Percentiles rank a stretch among this genome's conserved stretches.
Conservation (phyloP, 805 yeast genomes). For the Metschnikowia similis region DNA sequence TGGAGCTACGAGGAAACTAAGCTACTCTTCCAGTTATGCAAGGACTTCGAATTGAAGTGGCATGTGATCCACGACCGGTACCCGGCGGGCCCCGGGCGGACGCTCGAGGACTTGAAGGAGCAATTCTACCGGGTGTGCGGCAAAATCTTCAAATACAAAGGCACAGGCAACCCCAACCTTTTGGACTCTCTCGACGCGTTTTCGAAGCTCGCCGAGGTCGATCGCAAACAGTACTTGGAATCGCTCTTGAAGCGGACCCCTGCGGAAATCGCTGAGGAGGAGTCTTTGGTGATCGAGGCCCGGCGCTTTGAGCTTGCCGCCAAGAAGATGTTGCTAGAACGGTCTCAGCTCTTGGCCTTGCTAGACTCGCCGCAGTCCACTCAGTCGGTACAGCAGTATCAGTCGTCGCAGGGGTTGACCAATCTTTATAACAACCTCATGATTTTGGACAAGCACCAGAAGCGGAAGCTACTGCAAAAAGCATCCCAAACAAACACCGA, state of each 20-base stretch:
- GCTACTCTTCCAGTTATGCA: constrained; percentile 70
- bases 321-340: constrained; percentile 77
- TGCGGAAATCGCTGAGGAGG: constrained; percentile 97
- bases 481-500: constrained; percentile 21
- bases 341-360: constrained; percentile 71
- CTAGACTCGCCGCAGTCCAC: constrained; percentile 84
- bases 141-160: constrained; percentile 38
- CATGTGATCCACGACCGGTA: constrained; percentile 62
- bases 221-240: constrained; percentile 76
- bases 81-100: constrained; percentile 32
- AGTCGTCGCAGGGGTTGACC: constrained; percentile 84
- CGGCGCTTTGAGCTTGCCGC: constrained; percentile 89
- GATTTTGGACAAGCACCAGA: constrained; percentile 58
- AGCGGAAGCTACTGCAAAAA: constrained; percentile 48
- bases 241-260: constrained; percentile 80
- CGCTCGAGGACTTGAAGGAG: constrained; percentile 77
- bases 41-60: constrained; percentile 60
- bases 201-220: constrained; percentile 66
- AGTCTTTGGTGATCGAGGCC: constrained; percentile 87
- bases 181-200: constrained; percentile 60
- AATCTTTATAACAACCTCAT: constrained; percentile 79
- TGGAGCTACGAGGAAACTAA: constrained; percentile 81
- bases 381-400: constrained; percentile 68
- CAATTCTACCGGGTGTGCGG: constrained; percentile 71
- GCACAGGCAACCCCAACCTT: constrained; percentile 41